Evolutionary conservation across 2,329 filamentous ascomycete genomes (phyloP), one percentile per base, ranked within the genome.

Genomic region (Didymella pinodella): DNA sequence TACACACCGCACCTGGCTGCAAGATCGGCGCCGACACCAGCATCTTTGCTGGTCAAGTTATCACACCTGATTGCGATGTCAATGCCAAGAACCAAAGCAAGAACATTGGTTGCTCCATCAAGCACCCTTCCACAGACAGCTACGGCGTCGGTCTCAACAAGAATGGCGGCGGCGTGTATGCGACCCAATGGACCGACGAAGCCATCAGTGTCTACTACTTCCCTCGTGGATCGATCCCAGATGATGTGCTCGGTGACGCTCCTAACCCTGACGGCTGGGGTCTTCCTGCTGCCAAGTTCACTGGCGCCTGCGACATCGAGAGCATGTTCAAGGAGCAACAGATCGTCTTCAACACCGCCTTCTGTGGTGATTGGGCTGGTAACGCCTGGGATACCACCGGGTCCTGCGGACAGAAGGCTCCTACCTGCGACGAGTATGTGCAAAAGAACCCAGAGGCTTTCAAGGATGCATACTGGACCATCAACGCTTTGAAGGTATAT

Each of bases 291-390:
- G 91, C 90, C 10, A 82, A 81, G 32, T 97, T 96, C 77, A 78
- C 81, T 4, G 85, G 87, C 55, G 67, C 59, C 8, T 97, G 94
- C 78, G 80, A 93, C 67, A 90, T 96, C 64, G 81, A 88, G 60
- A 65, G 78, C 1, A 84, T 89, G 76, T 96, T 97, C 80, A 80
- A 80, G 59, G 78, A 89, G 59, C 85, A 96, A 80, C 85, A 89
- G 67, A 87, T 97, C 63, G 85, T 94, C 63, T 88, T 95, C 76
- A 87, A 94, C 78, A 95, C 88, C 0, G 90, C 90, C 6, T 92
- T 96, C 75, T 97, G 93, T 77, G 93, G 93, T 20, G 86, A 90
- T 71, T 97, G 93, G 93, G 93, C 93, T 7, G 67, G 67, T n/a
- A 57, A 40, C 2, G 86, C 88, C 32, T 96, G 90, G 89, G 69